phyloP scores from a whole-genome alignment of 139 green algal species.

The Tetradesmus obliquus region DNA sequence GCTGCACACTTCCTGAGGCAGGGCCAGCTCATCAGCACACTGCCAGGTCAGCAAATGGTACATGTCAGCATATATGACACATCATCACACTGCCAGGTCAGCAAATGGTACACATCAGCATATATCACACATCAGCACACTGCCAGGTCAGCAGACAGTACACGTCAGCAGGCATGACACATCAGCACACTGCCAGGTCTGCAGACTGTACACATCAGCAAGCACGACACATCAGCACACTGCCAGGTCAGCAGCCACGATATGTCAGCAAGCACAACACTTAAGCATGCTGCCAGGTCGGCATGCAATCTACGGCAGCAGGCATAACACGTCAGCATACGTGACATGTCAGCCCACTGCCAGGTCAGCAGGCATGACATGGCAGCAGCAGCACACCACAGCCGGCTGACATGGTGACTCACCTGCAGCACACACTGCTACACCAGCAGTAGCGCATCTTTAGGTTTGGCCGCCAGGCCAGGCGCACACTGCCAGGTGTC shows the following conservation, averaged over 20 bases:
- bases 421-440: neutral
- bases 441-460: neutral
- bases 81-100: neutral
- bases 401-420: neutral
- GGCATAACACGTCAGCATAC: neutral
- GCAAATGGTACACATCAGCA: neutral
- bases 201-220: neutral
- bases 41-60: neutral
- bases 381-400: neutral
- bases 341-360: neutral
- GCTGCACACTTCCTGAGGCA: neutral
- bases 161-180: neutral
- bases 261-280: neutral
- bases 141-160: neutral
- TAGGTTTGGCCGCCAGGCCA: no score
- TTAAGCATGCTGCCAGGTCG: neutral
- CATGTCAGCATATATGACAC: neutral
- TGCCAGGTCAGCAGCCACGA: neutral
- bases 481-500: no score
- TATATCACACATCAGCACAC: neutral
- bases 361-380: neutral
- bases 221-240: neutral
- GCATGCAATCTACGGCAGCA: neutral
- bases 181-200: neutral
- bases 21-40: constrained; percentile 26